Percentiles rank a stretch among this genome's conserved stretches.
phyloP scores from a whole-genome alignment of 2,329 filamentous ascomycete genomes.

The Dothistroma pini region DNA sequence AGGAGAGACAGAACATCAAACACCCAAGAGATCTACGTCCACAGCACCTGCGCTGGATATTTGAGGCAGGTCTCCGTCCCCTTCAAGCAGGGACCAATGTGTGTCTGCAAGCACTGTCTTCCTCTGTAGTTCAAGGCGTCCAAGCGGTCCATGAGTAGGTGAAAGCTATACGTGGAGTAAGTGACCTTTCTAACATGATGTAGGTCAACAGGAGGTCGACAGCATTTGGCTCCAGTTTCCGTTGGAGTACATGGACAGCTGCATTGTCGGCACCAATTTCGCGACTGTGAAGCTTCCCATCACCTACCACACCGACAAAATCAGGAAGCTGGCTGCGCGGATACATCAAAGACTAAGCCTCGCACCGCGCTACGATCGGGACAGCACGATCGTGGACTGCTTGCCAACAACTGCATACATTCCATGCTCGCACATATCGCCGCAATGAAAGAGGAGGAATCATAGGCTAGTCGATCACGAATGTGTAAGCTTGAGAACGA shows the following conservation, averaged over 20 bases:
- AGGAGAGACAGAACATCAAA: background rate
- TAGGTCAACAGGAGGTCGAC: background rate
- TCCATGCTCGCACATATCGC: background rate
- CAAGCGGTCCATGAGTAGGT: background rate
- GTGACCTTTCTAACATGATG: background rate
- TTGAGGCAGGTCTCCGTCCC: background rate
- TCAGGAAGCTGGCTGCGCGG: background rate
- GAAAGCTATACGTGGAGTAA: background rate
- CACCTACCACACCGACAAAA: background rate
- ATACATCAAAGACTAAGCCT: background rate
- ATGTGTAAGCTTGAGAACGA: background rate
- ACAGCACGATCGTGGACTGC: background rate
- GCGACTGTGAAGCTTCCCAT: background rate
- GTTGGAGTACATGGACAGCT: background rate
- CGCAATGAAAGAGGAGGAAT: background rate
- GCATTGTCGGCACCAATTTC: background rate
- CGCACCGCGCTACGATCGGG: background rate
- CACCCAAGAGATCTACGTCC: background rate
- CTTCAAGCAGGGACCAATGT: background rate
- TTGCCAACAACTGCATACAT: background rate
- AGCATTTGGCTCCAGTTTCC: background rate
- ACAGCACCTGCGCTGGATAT: background rate
- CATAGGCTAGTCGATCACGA: background rate
- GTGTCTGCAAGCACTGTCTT: background rate
- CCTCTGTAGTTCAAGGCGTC: background rate